Evolutionary conservation across 169 alveolate species (phyloP).

Genomic region (Besnoitia besnoiti): DNA sequence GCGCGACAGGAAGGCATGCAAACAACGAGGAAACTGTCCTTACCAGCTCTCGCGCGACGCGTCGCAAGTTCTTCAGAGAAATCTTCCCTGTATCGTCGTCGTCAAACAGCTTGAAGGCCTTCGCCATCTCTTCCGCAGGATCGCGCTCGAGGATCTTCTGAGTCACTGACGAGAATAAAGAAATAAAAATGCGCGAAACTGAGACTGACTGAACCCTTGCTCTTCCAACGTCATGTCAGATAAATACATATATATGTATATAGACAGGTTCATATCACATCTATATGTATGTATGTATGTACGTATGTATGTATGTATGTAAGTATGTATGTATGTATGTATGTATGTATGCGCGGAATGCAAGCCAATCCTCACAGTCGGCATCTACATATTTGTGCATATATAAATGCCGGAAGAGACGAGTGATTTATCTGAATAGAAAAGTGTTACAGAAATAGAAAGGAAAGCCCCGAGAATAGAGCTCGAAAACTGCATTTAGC

Average conservation of each 20-base stretch:
- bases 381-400: background rate
- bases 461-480: background rate
- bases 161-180: slow-evolving; percentile 77
- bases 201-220: background rate
- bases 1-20: background rate
- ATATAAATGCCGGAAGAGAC: background rate
- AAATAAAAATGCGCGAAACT: background rate
- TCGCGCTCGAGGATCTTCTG: slow-evolving; percentile 91
- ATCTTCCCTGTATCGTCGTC: slow-evolving; percentile 91
- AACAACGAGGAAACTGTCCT: background rate
- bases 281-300: background rate
- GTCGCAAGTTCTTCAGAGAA: slow-evolving; percentile 89
- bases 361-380: background rate
- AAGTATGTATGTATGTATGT: background rate
- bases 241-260: background rate
- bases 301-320: background rate
- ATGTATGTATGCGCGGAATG: background rate
- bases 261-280: background rate
- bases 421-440: background rate
- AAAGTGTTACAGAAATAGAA: background rate
- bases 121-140: slow-evolving; percentile 95
- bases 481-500: background rate
- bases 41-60: slow-evolving; percentile 95
- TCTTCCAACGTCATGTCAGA: too few species aligned
- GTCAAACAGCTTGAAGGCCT: slow-evolving; percentile 95